Conservation (phyloP, 768 basidiomycete species). For the Naganishia vaughanmartiniae region DNA sequence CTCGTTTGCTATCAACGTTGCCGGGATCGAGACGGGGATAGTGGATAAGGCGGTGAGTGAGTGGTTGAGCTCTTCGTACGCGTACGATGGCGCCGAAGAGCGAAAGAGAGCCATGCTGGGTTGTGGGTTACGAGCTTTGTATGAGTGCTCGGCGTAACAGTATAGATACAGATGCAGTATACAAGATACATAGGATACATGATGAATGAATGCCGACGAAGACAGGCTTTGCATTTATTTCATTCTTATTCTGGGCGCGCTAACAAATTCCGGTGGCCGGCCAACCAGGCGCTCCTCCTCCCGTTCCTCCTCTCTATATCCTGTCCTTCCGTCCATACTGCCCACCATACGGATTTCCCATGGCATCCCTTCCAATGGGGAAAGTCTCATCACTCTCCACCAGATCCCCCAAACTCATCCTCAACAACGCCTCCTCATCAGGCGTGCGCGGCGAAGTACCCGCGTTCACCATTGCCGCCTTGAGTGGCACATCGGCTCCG, state of each 20-base stretch:
- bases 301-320: not conserved
- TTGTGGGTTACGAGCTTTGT: too few relatives aligned
- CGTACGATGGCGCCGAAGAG: constrained; percentile 20
- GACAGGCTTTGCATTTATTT: not conserved
- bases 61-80: constrained; percentile 28
- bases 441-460: not conserved
- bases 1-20: constrained; percentile 22
- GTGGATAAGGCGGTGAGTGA: constrained; percentile 33
- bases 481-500: not conserved
- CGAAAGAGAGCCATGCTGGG: constrained; percentile 24
- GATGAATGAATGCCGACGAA: not conserved
- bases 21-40: constrained; percentile 32
- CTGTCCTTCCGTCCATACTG: constrained; percentile 20
- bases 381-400: not conserved
- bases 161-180: too few relatives aligned
- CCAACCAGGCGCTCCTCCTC: too few relatives aligned
- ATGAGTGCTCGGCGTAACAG: too few relatives aligned
- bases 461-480: constrained; percentile 14
- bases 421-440: constrained; percentile 28
- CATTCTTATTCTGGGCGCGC: not conserved
- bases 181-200: not conserved
- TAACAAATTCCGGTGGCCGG: not conserved
- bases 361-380: not conserved
- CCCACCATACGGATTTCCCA: constrained; percentile 10
- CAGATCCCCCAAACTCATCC: constrained; percentile 22